phyloP scores from a whole-genome alignment of 208 protist species.

The Tritrichomonas musculus region DNA sequence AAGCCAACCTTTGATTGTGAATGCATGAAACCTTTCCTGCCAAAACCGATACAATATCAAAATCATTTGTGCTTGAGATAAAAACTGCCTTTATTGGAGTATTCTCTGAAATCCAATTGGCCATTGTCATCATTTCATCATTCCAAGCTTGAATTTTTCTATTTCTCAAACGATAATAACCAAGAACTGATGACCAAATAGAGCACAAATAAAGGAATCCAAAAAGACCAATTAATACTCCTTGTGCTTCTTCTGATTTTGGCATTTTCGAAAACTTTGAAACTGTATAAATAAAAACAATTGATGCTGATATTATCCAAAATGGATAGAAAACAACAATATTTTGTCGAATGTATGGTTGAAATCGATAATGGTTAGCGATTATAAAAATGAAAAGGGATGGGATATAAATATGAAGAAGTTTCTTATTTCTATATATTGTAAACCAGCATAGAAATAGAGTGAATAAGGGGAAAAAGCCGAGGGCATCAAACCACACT shows the following conservation, averaged over 20 bases:
- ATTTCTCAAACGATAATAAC: background rate
- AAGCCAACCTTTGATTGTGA: no score
- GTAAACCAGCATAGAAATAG: background rate
- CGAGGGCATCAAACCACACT: background rate
- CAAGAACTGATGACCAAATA: background rate
- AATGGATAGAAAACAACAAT: conserved; percentile 8
- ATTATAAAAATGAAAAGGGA: background rate
- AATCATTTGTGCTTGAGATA: background rate
- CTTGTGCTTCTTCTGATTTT: background rate
- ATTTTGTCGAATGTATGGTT: background rate
- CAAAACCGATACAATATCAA: background rate
- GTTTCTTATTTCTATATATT: no score
- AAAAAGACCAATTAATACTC: background rate
- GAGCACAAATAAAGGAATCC: background rate
- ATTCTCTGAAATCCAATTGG: background rate
- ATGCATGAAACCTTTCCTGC: background rate
- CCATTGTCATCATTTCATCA: no score
- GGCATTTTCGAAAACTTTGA: background rate
- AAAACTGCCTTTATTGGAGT: background rate
- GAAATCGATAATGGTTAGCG: background rate
- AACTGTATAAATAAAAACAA: background rate
- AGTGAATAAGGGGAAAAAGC: background rate
- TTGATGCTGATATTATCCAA: background rate
- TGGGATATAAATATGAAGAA: background rate
- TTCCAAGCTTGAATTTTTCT: background rate